Percentiles rank a stretch among this genome's conserved stretches.
Evolutionary conservation across 208 protist species (phyloP).

Genomic region (Balamuthia mandrillaris): DNA sequence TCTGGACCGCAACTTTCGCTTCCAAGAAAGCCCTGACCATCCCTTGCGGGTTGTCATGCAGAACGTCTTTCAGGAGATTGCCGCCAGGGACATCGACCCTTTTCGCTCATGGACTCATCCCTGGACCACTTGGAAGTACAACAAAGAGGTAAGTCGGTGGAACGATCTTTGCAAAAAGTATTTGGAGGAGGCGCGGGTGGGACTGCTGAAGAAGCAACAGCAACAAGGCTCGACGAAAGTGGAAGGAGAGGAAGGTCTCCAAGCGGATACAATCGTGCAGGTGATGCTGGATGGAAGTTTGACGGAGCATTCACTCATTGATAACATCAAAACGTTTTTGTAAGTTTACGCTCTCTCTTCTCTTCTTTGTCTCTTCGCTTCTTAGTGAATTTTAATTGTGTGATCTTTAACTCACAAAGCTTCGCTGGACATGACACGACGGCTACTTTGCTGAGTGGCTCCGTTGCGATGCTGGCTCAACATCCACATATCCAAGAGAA

Average conservation of each 20-base stretch:
- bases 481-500: slow-evolving; percentile 1
- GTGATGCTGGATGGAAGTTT: not conserved
- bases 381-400: not conserved
- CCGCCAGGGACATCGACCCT: slow-evolving; percentile 5
- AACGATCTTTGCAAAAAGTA: no score
- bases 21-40: not conserved
- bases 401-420: not conserved
- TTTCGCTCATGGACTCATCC: no score
- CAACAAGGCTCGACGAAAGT: not conserved
- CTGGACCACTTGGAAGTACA: no score
- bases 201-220: not conserved
- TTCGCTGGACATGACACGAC: slow-evolving; percentile 43
- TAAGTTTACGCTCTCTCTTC: not conserved
- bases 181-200: not conserved
- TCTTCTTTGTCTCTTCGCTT: not conserved
- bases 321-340: slow-evolving; percentile 42
- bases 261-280: not conserved
- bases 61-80: slow-evolving; percentile 13
- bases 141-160: not conserved
- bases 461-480: slow-evolving; percentile 4
- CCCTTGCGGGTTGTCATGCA: slow-evolving; percentile 14
- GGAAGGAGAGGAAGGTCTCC: not conserved
- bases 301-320: not conserved
- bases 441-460: not conserved
- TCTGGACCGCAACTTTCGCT: not conserved